These are phyloP conservation scores for Salix dunnii DNA, from an alignment of 345 rosid species.

Conservation along the genomic window DNA sequence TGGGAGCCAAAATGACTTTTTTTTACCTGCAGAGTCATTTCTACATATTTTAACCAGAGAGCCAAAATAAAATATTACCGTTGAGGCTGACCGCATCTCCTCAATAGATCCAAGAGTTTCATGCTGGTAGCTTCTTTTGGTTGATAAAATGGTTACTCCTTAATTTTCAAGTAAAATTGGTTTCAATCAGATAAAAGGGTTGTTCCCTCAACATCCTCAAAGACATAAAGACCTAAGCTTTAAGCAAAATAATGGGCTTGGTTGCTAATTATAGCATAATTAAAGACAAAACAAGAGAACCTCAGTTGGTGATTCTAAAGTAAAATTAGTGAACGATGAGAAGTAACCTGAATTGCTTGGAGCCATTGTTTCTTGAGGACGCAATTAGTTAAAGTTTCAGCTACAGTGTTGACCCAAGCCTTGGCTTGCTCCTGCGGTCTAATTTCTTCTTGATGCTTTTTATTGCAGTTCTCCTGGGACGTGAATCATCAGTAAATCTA, in stretches of 20 bases:
- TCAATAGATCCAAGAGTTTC: slow-evolving; percentile 72
- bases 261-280: background rate
- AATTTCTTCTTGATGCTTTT: slow-evolving; percentile 72
- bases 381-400: slow-evolving; percentile 69
- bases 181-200: background rate
- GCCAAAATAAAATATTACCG: slow-evolving; percentile 3
- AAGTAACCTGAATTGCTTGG: slow-evolving; percentile 67
- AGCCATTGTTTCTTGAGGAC: slow-evolving; percentile 75
- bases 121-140: slow-evolving; percentile 80
- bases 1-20: no score
- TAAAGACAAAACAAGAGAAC: background rate
- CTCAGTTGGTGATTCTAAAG: background rate
- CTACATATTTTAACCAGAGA: no score
- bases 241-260: background rate
- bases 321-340: background rate
- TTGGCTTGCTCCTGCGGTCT: slow-evolving; percentile 55
- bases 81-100: slow-evolving; percentile 63
- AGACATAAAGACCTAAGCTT: background rate
- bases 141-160: slow-evolving; percentile 60
- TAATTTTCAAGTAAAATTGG: background rate
- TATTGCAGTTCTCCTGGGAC: slow-evolving; percentile 46
- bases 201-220: background rate
- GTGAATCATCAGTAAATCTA: slow-evolving; percentile 41
- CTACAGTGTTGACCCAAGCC: slow-evolving; percentile 78
- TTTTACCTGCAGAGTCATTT: no score